Evolutionary conservation across 225 moss, liverwort and hornwort genomes (phyloP).

Genomic region (Physcomitrium patens): DNA sequence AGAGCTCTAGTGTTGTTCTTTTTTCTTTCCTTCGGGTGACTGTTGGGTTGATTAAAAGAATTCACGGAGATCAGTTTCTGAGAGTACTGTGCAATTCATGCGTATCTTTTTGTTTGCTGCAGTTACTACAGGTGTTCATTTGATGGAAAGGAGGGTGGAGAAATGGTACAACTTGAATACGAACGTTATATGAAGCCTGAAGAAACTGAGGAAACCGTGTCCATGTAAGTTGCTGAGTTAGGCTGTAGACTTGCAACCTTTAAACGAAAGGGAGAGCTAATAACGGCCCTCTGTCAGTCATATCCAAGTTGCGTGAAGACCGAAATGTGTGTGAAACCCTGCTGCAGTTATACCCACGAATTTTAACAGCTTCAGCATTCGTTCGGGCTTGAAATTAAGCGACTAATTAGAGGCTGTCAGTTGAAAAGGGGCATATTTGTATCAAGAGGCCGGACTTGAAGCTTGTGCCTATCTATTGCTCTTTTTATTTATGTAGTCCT

Average conservation of each 20-base stretch:
- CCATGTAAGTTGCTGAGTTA: constrained; percentile 38
- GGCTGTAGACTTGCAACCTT: not conserved
- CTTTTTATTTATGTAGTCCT: too few relatives aligned
- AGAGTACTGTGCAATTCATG: not conserved
- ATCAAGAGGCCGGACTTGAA: too few relatives aligned
- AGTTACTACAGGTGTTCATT: constrained; percentile 94
- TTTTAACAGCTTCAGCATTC: constrained; percentile 13
- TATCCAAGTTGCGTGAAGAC: constrained; percentile 16
- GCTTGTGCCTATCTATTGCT: too few relatives aligned
- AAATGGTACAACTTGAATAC: constrained; percentile 87
- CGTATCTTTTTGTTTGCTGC: constrained; percentile 26
- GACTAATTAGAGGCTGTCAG: constrained; percentile 6
- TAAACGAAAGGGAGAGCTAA: constrained; percentile 20
- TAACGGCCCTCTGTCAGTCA: not conserved
- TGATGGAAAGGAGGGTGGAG: constrained; percentile 81
- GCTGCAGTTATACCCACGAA: constrained; percentile 2
- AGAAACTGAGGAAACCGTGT: constrained; percentile 58
- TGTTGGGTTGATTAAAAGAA: not conserved
- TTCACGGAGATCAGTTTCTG: constrained; percentile 19
- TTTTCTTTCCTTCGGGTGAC: too few relatives aligned
- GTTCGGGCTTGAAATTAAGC: constrained; percentile 21
- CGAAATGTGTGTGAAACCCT: not conserved
- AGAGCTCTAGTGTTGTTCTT: too few relatives aligned
- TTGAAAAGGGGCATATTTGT: constrained; percentile 4
- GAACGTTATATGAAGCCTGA: constrained; percentile 89